Evolutionary conservation across 23 red algal species (phyloP), one percentile per base, ranked within the genome.

Genomic region (Chondrus crispus): DNA sequence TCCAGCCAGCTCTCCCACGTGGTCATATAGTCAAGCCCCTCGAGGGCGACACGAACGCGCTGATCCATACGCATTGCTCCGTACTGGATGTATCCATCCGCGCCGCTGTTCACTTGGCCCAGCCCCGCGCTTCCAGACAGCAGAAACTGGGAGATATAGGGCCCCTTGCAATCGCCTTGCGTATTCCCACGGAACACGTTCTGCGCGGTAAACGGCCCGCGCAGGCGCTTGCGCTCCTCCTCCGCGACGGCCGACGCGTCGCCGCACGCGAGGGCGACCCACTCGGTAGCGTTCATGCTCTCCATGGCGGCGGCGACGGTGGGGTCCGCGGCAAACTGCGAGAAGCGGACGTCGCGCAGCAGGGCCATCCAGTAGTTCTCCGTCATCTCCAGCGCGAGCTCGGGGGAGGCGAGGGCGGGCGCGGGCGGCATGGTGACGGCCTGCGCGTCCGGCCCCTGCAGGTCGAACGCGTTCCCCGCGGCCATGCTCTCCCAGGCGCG

Each of bases 351-450:
- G 35, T 77, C 85, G 12, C 63, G 85, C 8, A 43, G 5, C 35
- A 88, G 64, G n/a, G 85, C 85, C 85, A 77, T 77, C 41, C 28
- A 37, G 35, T 88, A 88, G 19, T 76, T 4, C 69, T 76, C 85
- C 20, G 44, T 48, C 38, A 88, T 76, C 68, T 88, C 82, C 10
- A 46, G 37, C 4, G 49, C 69, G 2, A 87, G 48, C 53, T 94
- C 91, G 2, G 32, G 42, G 57, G 81, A 87, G 18, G 62, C 53
- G 19, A 88, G 71, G 20, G 63, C 20, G 20, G 91, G 82, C 5
- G 91, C 81, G 13, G 91, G 91, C 13, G 91, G 91, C 91, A 94
- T 94, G 22, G 91, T 80, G 48, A 94, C 68, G 33, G 82, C 47
- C 52, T 94, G 91, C 26, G 91, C 91, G 50, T 94, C 91, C 6